A percentile compares a stretch with the other conserved stretches of the same genome.
Evolutionary conservation across 768 basidiomycete species (phyloP).

Genomic region (Lactarius psammicola): DNA sequence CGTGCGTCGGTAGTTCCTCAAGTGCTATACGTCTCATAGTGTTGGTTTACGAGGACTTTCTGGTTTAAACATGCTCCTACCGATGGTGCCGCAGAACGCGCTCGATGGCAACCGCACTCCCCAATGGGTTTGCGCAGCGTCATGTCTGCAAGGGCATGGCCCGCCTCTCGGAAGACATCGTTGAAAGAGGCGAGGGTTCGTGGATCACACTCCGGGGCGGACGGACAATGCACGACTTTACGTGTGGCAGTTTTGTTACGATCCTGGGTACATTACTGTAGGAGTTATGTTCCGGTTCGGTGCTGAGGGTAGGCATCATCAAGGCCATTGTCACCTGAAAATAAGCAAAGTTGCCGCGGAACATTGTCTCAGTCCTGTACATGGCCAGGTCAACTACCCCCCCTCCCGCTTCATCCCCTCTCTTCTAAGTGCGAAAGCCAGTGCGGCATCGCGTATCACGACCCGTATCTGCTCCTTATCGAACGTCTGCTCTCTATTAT

Average conservation of each 20-base stretch:
- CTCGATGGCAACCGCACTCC: conserved; percentile 16
- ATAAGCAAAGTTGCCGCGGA: conserved; percentile 87
- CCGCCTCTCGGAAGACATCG: conserved; percentile 24
- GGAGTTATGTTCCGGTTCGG: background rate
- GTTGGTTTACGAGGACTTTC: background rate
- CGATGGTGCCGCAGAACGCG: conserved; percentile 4
- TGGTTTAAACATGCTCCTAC: background rate
- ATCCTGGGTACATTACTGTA: conserved; percentile 21
- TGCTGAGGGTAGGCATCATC: background rate
- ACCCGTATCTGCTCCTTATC: conserved; percentile 84
- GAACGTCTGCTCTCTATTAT: conserved; percentile 82
- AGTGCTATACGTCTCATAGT: background rate
- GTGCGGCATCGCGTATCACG: conserved; percentile 88
- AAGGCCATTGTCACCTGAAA: conserved; percentile 85
- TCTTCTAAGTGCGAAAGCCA: conserved; percentile 34
- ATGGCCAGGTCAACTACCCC: conserved; percentile 56
- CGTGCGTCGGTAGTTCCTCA: background rate
- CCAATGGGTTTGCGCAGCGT: conserved; percentile 19
- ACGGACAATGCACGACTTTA: conserved; percentile 26
- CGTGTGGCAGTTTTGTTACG: conserved; percentile 28
- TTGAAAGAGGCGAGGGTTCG: conserved; percentile 21
- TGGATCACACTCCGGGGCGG: conserved; percentile 29
- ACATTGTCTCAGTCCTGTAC: conserved; percentile 78
- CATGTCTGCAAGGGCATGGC: conserved; percentile 24
- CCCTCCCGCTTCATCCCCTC: background rate